Base-by-base conservation (phyloP, 768 basidiomycete genomes). In the Suillus discolor region DNA sequence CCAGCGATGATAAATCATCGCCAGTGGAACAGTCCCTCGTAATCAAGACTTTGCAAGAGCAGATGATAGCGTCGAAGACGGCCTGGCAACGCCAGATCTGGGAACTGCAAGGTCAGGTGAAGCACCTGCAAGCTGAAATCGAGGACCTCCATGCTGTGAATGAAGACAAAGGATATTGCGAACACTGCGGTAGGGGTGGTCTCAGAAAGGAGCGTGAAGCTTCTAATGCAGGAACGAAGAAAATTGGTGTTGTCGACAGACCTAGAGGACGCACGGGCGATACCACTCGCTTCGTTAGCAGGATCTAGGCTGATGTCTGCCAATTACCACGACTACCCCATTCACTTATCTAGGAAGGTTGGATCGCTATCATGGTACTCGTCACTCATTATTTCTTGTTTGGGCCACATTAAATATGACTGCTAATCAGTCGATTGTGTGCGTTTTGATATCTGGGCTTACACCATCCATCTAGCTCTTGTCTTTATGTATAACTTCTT, bases 91-190 rank as follows among this genome's bases (percentile, higher is more conserved):
- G 81, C 65, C 88, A 90, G 65, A 83, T 92, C 61, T 87, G 84
- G 88, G 92, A 93, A 71, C 78, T 94, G 61, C 91, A 91, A 71
- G 84, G 85, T 15, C 89, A 91, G 72, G 84, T 94, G 54, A 84
- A 85, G 57, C 88, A 89, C 72, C 79, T 94, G 65, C 88, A 90
- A 68, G 81, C 84, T 23, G 90, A 93, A 73, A 73, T 94, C 41
- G 87, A 89, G 41, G 84, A 82, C 31, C 76, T 88, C 49, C 85
- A 82, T 57, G 76, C 75, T 34, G 73, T 69, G 18, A 82, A 82
- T 47, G 57, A 41, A 41, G 74, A 77, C 55, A 79, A 79, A 57
- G 73, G 71, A 28, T 85, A 84, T 64, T 94, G 92, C 73, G 79
- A 83, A 4, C 72, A 78, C 45, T 93, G 92, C 71, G 89, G 90